Base-by-base conservation (phyloP, 441 rosid genomes). In the Erysimum cheiri region DNA sequence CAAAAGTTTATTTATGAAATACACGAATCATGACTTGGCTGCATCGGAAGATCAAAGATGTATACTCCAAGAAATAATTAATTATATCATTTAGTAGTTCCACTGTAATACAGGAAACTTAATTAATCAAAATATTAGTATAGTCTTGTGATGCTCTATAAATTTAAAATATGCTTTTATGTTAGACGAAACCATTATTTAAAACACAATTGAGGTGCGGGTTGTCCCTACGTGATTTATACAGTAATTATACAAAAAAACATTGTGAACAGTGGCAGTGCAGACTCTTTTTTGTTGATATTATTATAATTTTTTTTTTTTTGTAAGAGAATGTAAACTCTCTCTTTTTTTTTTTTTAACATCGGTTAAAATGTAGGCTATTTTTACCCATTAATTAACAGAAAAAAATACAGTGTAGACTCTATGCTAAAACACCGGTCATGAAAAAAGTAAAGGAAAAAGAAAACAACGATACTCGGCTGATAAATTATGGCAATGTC, bases 401-500 rank as follows among this genome's bases (percentile, higher is more conserved):
- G 22, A 19, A 19, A 19, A 19, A 19, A 19, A 19, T 19, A 19
- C 22, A 19, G 22, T 19, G 24, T 22, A 1, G n/a, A 48, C 10
- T 55, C 60, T 32, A 6, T 24, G 33, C 6, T 15, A 33, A 17
- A 35, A 37, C 60, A 35, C n/a, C 2, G 61, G 61, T 17, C 29
- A 17, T 57, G 28, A 36, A 36, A 15, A 17, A 31, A 15, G 12
- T 5, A 4, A 17, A 4, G 13, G 6, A 35, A 12, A 59, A 37
- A 12, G 33, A 26, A 37, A 22, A 11, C 8, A 63, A 39, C 13
- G 33, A 26, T 9, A 68, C 22, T 13, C 32, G 53, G 15, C 24
- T 56, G 57, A 46, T 24, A 26, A 35, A 44, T 11, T 53, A 70
- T 40, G 68, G 62, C 46, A 61, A 5, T 46, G 14, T 32, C 29